Evolutionary conservation across 2,329 filamentous ascomycete species (phyloP).

Genomic region (Ascochyta lentis): DNA sequence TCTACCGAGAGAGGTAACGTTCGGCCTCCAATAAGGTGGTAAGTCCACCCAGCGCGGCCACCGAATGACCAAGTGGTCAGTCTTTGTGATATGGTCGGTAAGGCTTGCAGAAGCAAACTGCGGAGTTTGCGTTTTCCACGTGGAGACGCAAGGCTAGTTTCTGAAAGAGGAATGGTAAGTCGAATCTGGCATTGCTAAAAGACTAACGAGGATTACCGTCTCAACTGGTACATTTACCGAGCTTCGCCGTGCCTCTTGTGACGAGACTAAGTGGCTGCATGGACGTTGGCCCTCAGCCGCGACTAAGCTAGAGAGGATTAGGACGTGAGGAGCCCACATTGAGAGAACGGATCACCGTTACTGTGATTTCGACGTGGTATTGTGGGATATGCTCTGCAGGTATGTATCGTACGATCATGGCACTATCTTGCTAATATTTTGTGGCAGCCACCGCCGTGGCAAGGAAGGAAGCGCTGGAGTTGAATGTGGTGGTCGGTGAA

Average conservation of each 20-base stretch:
- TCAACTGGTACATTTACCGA: conserved; percentile 2
- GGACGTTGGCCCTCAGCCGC: conserved; percentile 1
- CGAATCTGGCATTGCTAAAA: not conserved
- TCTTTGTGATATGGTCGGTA: conserved; percentile 3
- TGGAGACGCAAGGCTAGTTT: conserved; percentile 3
- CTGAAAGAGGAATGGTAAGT: conserved; percentile 1
- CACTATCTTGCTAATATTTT: not conserved
- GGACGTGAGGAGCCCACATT: not conserved
- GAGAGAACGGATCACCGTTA: not conserved
- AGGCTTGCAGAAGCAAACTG: conserved; percentile 14
- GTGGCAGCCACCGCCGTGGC: not conserved
- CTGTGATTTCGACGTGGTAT: not conserved
- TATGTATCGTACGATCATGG: conserved; percentile 12
- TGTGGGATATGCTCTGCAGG: not conserved
- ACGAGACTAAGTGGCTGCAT: not conserved
- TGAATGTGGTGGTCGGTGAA: not conserved
- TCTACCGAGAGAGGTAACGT: not conserved
- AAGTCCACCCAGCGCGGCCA: not conserved
- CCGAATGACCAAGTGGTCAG: not conserved
- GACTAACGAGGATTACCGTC: not conserved
- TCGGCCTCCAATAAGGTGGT: not conserved
- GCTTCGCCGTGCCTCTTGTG: conserved; percentile 10
- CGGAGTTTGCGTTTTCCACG: conserved; percentile 3
- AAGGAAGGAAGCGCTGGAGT: not conserved
- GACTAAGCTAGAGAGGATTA: conserved; percentile 5